Base-by-base conservation (phyloP, 1,284 basidiomycete genomes). In the Boletus smithii region DNA sequence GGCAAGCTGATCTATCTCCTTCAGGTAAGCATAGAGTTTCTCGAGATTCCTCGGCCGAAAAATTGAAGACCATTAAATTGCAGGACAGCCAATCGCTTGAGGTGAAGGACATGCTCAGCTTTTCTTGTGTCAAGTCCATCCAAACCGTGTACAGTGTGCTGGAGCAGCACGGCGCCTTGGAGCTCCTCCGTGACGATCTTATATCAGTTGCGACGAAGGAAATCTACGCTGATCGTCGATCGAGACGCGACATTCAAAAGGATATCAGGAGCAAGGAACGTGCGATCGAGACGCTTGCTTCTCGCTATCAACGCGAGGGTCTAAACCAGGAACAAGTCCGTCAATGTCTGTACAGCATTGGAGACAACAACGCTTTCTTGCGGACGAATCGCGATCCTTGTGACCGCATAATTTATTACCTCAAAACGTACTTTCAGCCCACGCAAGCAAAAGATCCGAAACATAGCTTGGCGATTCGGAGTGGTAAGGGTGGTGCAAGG, bases 341-440 rank as follows among this genome's bases (percentile, higher is more conserved):
- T 23, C 85, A 89, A 61, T 89, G 88, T 59, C 66, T 91, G 29
- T 91, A 91, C 62, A 86, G 83, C 55, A 90, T 91, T 46, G 85
- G 87, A 8, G 88, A 91, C 65, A 91, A 91, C 57, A 85, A 89
- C 58, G 85, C 88, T 8, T 91, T 91, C 74, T 66, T 91, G 53
- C 78, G 88, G 18, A 77, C 77, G 43, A 91, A 91, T 58, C 83
- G 88, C 32, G 88, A 91, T 61, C 88, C 88, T 41, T 91, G 88
- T 66, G 88, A 91, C 49, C 74, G 75, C 49, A 86, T 90, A 85
- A 89, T 91, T 49, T 63, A 57, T 5, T 85, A 83, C 57, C 68
- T 91, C 54, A 88, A 85, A 62, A 70, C 83, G 49, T 75, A 84
- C 60, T 91, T 90, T 75, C 77, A 88, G 54, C 75, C 88, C 8